phyloP scores from a whole-genome alignment of 2,329 filamentous ascomycete species.

The Pseudopyricularia cyperi region DNA sequence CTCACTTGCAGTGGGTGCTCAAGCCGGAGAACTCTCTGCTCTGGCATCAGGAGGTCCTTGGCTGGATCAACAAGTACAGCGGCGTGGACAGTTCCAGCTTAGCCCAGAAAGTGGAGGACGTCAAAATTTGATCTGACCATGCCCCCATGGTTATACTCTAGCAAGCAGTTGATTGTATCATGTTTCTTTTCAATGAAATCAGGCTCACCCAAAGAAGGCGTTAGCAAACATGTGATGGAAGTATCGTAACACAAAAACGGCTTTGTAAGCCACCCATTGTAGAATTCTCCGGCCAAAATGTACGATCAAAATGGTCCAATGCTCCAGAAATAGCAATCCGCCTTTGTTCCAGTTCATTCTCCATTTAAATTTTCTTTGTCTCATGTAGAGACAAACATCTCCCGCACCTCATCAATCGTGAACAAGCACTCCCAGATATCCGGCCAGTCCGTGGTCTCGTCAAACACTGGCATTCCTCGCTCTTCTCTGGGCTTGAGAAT shows the following conservation, averaged over 20 bases:
- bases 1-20: constrained; percentile 52
- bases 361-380: background rate
- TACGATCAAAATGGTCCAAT: too few relatives aligned
- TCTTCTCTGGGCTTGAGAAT: background rate
- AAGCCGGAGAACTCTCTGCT: constrained; percentile 84
- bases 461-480: background rate
- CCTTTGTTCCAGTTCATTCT: background rate
- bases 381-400: background rate
- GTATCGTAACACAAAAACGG: too few relatives aligned
- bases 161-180: background rate
- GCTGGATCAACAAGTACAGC: constrained; percentile 58
- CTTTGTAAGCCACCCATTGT: too few relatives aligned
- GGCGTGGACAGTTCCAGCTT: constrained; percentile 19
- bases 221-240: too few relatives aligned
- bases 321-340: background rate
- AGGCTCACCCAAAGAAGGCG: too few relatives aligned
- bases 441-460: background rate
- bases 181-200: too few relatives aligned
- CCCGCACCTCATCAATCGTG: background rate
- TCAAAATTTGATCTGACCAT: constrained; percentile 2
- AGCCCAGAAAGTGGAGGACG: background rate
- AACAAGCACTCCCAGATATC: background rate
- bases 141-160: background rate
- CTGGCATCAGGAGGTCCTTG: constrained; percentile 79
- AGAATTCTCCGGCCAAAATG: too few relatives aligned